These are phyloP conservation scores for Acer negundo DNA, from an alignment of 345 rosid genomes.

Conservation along the genomic window DNA sequence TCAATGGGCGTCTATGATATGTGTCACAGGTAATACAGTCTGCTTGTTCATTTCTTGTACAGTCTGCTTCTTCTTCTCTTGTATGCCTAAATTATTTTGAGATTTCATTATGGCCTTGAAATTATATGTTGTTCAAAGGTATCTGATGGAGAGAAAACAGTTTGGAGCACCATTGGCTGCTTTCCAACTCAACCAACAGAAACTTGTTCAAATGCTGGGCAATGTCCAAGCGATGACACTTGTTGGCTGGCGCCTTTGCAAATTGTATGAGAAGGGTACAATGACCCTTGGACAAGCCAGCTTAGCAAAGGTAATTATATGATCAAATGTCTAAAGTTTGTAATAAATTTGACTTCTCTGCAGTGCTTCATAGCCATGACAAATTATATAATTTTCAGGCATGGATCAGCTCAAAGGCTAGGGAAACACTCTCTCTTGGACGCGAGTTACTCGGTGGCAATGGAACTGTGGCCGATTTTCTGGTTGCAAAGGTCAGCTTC, in stretches of 20 bases:
- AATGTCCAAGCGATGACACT: slow-evolving; percentile 90
- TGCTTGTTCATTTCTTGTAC: background rate
- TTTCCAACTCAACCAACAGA: slow-evolving; percentile 88
- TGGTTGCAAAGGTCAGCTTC: slow-evolving; percentile 78
- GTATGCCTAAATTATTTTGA: background rate
- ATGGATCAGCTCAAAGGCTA: slow-evolving; percentile 76
- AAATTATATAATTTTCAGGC: slow-evolving; percentile 42
- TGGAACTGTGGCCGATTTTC: slow-evolving; percentile 82
- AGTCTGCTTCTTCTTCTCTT: slow-evolving; percentile 20
- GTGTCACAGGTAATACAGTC: slow-evolving; percentile 74
- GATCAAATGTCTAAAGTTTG: slow-evolving; percentile 13
- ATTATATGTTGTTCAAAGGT: slow-evolving; percentile 45
- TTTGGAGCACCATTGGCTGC: slow-evolving; percentile 98
- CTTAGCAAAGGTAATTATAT: slow-evolving; percentile 72
- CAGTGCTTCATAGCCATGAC: background rate
- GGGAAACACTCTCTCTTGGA: slow-evolving; percentile 82
- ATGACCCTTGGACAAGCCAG: slow-evolving; percentile 98
- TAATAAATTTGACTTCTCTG: background rate
- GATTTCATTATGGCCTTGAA: slow-evolving; percentile 1
- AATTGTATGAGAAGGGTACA: slow-evolving; percentile 74
- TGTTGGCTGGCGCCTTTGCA: slow-evolving; percentile 97
- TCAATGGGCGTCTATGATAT: slow-evolving; percentile 95
- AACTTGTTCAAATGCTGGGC: slow-evolving; percentile 85
- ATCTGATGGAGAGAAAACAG: slow-evolving; percentile 89
- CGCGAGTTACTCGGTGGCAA: slow-evolving; percentile 96